These are phyloP conservation scores for Recurvomyces mirabilis DNA, from an alignment of 495 filamentous ascomycete species.

Conservation along the genomic window DNA sequence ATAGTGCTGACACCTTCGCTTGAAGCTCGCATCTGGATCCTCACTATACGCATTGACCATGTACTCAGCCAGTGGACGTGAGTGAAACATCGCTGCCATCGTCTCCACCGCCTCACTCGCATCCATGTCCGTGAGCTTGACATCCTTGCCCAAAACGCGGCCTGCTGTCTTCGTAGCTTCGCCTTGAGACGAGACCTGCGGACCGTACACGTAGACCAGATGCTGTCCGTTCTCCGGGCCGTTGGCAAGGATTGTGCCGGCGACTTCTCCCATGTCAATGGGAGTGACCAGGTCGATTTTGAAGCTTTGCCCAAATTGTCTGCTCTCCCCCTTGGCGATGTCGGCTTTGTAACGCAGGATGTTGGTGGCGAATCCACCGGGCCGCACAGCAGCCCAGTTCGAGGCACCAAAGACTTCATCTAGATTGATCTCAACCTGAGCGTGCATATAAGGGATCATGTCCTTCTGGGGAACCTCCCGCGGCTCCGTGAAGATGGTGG, in stretches of 20 bases:
- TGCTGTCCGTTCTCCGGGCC: conserved; percentile 14
- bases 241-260: conserved; percentile 24
- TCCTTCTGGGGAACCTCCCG: not conserved
- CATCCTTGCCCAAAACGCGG: conserved; percentile 22
- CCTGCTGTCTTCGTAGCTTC: conserved; percentile 18
- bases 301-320: not conserved
- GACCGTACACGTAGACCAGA: conserved; percentile 24
- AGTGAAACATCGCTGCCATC: conserved; percentile 7
- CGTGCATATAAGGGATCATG: conserved; percentile 14
- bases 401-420: conserved; percentile 3
- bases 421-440: conserved; percentile 11
- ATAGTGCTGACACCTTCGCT: not conserved
- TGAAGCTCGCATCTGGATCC: not conserved
- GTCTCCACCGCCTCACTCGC: conserved; percentile 17
- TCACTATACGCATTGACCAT: conserved; percentile 8
- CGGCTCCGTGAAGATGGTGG: not conserved
- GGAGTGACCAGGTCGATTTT: not conserved
- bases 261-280: conserved; percentile 6
- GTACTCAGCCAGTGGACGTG: conserved; percentile 20
- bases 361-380: conserved; percentile 15
- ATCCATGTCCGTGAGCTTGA: conserved; percentile 19
- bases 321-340: conserved; percentile 8
- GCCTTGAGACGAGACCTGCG: conserved; percentile 14
- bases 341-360: conserved; percentile 1
- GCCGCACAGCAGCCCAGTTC: conserved; percentile 11